Evolutionary conservation across 441 rosid species (phyloP).

Genomic region (Breynia disticha): DNA sequence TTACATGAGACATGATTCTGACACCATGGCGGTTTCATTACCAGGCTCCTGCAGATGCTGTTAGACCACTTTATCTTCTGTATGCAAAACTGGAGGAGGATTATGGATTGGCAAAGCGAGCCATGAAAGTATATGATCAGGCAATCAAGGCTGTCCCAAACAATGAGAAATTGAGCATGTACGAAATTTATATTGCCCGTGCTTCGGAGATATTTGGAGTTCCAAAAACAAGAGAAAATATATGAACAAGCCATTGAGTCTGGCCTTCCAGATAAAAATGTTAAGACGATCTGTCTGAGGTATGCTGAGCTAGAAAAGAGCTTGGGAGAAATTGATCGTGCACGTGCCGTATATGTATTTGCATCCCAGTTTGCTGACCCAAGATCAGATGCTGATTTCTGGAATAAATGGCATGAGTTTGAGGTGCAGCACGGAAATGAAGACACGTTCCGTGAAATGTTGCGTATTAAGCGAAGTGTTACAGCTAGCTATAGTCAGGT

Average conservation of each 20-base stretch:
- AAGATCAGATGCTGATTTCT: slow-evolving; percentile 70
- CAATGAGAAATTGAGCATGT: slow-evolving; percentile 72
- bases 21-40: slow-evolving; percentile 15
- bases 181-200: slow-evolving; percentile 78
- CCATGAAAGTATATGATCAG: slow-evolving; percentile 87
- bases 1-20: slow-evolving; percentile 8
- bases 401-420: slow-evolving; percentile 89
- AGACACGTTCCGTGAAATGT: slow-evolving; percentile 93
- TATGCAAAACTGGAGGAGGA: slow-evolving; percentile 96
- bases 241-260: slow-evolving; percentile 90
- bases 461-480: slow-evolving; percentile 76
- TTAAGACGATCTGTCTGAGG: slow-evolving; percentile 75
- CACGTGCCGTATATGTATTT: slow-evolving; percentile 60
- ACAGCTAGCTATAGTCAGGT: slow-evolving; percentile 93
- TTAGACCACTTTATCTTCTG: slow-evolving; percentile 79
- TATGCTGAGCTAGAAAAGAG: slow-evolving; percentile 88
- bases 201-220: slow-evolving; percentile 90
- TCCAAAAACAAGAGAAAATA: slow-evolving; percentile 84
- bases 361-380: slow-evolving; percentile 95
- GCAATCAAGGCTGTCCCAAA: slow-evolving; percentile 84
- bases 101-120: slow-evolving; percentile 88
- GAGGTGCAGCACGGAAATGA: slow-evolving; percentile 95
- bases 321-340: slow-evolving; percentile 88
- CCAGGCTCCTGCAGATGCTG: slow-evolving; percentile 84
- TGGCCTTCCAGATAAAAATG: slow-evolving; percentile 92